Conservation (phyloP, 1,284 basidiomycete genomes). For the Tilletia setariae region DNA sequence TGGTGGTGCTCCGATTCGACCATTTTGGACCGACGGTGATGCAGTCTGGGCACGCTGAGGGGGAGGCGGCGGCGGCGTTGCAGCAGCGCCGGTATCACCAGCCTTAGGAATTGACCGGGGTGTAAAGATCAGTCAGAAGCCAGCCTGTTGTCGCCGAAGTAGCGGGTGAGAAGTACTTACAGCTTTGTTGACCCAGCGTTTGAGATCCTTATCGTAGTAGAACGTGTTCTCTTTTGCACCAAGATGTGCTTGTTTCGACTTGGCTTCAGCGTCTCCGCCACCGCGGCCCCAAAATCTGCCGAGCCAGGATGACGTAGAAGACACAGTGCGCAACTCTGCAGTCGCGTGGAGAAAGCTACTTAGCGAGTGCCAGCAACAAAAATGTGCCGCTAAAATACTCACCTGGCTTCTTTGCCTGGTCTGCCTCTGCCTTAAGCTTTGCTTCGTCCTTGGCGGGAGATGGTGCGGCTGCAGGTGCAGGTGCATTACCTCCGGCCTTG, state of each 20-base stretch:
- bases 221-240: slow-evolving; percentile 81
- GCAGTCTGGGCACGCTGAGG: slow-evolving; percentile 42
- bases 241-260: slow-evolving; percentile 67
- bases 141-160: neutral
- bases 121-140: too few species aligned
- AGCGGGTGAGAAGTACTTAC: slow-evolving; percentile 57
- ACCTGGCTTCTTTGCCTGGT: slow-evolving; percentile 26
- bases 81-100: slow-evolving; percentile 38
- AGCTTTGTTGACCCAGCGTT: slow-evolving; percentile 94
- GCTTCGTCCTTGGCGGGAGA: too few species aligned
- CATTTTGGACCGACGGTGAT: slow-evolving; percentile 37
- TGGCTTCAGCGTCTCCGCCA: slow-evolving; percentile 54
- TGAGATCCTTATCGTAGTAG: slow-evolving; percentile 89
- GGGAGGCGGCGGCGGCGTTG: slow-evolving; percentile 38
- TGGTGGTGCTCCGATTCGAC: slow-evolving; percentile 17
- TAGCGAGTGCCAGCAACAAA: neutral
- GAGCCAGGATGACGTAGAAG: slow-evolving; percentile 63
- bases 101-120: too few species aligned
- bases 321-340: slow-evolving; percentile 39
- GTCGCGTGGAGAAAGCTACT: neutral
- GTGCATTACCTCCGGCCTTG: neutral
- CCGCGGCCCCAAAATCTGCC: slow-evolving; percentile 60
- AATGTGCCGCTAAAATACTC: neutral
- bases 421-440: neutral
- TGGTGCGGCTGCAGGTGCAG: too few species aligned